Percentiles rank a stretch among this genome's conserved stretches.
Evolutionary conservation across 768 basidiomycete species (phyloP).

Genomic region (Clathrus columnatus): DNA sequence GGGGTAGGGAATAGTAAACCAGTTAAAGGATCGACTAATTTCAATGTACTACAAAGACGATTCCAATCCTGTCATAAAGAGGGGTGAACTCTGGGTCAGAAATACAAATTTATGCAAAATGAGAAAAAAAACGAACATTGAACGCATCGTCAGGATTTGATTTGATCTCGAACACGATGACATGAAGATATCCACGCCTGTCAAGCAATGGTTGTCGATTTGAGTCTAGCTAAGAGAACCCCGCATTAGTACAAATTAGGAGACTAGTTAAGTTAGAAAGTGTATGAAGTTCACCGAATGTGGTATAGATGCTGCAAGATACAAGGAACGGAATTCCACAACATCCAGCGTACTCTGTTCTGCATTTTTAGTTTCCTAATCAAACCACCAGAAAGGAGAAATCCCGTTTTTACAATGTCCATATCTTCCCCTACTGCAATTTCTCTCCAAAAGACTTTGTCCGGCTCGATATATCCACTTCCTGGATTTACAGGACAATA

Average conservation of each 20-base stretch:
- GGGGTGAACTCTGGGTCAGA: too few relatives aligned
- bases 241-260: background rate
- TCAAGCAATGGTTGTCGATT: background rate
- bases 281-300: background rate
- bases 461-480: background rate
- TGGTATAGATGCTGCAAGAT: background rate
- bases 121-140: background rate
- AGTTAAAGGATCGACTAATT: constrained; percentile 1
- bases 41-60: background rate
- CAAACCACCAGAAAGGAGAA: background rate
- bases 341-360: too few relatives aligned
- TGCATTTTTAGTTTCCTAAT: too few relatives aligned
- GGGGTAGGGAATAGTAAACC: background rate
- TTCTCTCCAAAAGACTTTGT: background rate
- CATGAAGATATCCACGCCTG: background rate
- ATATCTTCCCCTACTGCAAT: background rate
- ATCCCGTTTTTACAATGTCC: background rate
- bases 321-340: background rate
- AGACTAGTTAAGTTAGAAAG: background rate
- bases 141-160: background rate
- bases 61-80: background rate
- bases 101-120: too few relatives aligned
- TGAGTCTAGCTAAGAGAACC: background rate
- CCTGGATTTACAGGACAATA: background rate
- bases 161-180: background rate